Evolutionary conservation across 306 rosid genomes (phyloP).

Genomic region (Crataegus laevigata): DNA sequence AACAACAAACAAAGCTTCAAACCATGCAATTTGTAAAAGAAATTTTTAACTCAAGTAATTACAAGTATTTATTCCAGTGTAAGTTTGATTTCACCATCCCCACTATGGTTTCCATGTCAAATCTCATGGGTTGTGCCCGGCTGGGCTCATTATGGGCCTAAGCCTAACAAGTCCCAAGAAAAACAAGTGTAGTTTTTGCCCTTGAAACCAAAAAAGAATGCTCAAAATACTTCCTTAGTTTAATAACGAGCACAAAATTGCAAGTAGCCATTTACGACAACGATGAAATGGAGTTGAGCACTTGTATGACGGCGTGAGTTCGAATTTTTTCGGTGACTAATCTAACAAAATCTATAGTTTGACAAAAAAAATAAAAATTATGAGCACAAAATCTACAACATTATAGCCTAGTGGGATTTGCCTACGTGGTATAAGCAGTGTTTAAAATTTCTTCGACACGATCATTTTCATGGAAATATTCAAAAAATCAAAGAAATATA

Average conservation of each 20-base stretch:
- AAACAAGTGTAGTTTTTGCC: neutral
- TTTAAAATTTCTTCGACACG: too few species aligned
- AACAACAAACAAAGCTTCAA: neutral
- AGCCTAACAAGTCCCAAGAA: neutral
- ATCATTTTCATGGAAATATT: too few species aligned
- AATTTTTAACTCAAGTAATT: neutral
- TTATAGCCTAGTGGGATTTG: neutral
- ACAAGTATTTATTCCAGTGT: too few species aligned
- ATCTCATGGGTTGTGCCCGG: neutral
- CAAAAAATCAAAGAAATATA: too few species aligned
- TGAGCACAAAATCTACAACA: neutral
- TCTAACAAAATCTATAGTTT: too few species aligned
- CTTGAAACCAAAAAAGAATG: neutral
- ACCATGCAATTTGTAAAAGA: neutral
- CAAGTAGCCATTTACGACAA: too few species aligned
- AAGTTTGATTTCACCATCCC: too few species aligned
- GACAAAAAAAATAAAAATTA: neutral
- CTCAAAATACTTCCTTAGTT: neutral
- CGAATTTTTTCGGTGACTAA: fast-evolving
- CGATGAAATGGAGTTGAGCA: too few species aligned
- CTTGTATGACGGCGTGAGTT: fast-evolving
- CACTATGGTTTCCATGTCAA: too few species aligned
- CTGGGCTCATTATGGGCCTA: neutral
- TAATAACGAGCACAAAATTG: neutral
- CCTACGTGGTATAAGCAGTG: neutral